Conservation (phyloP, 192 early-diverging fungal genomes). For the Rhizoclosmatium sp. region DNA sequence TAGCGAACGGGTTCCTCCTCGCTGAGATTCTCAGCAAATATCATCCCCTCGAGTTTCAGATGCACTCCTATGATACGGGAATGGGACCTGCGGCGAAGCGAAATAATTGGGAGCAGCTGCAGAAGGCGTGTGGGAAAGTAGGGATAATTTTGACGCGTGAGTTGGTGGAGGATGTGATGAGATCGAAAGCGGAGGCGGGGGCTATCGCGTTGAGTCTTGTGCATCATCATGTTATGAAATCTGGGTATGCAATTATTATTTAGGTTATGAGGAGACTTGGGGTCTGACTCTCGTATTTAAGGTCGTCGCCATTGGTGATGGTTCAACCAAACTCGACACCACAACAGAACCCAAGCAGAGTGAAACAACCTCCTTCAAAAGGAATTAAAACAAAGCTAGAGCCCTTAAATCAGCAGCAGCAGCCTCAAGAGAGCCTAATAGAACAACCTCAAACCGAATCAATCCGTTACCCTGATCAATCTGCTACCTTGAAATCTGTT, state of each 20-base stretch:
- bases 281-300: background rate
- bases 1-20: constrained; percentile 60
- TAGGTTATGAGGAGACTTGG: background rate
- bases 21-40: constrained; percentile 61
- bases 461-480: no score
- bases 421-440: background rate
- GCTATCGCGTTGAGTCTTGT: constrained; percentile 45
- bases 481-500: background rate
- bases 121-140: constrained; percentile 47
- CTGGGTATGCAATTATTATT: background rate
- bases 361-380: background rate
- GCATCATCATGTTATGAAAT: constrained; percentile 44
- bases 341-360: constrained; percentile 9
- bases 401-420: background rate
- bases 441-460: background rate
- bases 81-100: constrained; percentile 50
- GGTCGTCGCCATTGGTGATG: constrained; percentile 9
- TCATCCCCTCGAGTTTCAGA: constrained; percentile 50
- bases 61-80: constrained; percentile 60
- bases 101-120: constrained; percentile 58
- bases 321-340: constrained; percentile 12
- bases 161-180: constrained; percentile 33
- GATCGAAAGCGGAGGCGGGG: constrained; percentile 42
- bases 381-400: constrained; percentile 3
- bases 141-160: constrained; percentile 43